Evolutionary conservation across 768 basidiomycete genomes (phyloP).

Genomic region (Suillus brevipes): DNA sequence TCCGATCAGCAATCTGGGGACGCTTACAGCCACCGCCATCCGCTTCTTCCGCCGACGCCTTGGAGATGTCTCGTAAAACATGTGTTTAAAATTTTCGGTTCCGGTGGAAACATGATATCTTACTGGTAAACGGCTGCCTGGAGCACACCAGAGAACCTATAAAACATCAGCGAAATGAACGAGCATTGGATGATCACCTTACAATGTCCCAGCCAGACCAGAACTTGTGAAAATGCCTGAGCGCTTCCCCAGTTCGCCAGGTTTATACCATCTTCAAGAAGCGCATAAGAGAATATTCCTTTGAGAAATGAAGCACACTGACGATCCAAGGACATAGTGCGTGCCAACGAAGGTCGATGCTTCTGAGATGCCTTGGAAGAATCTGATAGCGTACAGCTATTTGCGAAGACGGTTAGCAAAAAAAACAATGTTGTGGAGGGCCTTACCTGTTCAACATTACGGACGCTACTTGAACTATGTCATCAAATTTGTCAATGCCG

Average conservation of each 20-base stretch:
- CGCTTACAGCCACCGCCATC: constrained; percentile 68
- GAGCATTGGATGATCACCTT: constrained; percentile 15
- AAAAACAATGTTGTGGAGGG: not conserved
- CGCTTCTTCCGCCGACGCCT: constrained; percentile 52
- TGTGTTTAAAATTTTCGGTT: not conserved
- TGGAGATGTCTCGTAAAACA: constrained; percentile 47
- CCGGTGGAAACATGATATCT: not conserved
- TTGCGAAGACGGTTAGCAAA: not conserved
- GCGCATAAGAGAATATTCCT: not conserved
- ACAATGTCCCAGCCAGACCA: constrained; percentile 63
- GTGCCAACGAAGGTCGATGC: constrained; percentile 77
- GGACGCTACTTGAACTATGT: constrained; percentile 54
- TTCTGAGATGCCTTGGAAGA: constrained; percentile 73
- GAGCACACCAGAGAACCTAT: constrained; percentile 63
- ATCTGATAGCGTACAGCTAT: constrained; percentile 68
- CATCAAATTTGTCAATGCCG: not conserved
- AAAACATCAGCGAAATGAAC: not conserved
- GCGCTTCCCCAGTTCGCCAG: constrained; percentile 67
- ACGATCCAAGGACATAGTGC: constrained; percentile 74
- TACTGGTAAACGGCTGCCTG: constrained; percentile 65
- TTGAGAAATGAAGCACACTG: constrained; percentile 35
- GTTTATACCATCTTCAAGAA: constrained; percentile 61
- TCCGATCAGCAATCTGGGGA: not conserved
- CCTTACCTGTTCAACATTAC: constrained; percentile 54
- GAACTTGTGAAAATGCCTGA: constrained; percentile 72